These are phyloP conservation scores for Colletotrichum kahawae DNA, from an alignment of 2,329 filamentous ascomycete species.

Conservation along the genomic window DNA sequence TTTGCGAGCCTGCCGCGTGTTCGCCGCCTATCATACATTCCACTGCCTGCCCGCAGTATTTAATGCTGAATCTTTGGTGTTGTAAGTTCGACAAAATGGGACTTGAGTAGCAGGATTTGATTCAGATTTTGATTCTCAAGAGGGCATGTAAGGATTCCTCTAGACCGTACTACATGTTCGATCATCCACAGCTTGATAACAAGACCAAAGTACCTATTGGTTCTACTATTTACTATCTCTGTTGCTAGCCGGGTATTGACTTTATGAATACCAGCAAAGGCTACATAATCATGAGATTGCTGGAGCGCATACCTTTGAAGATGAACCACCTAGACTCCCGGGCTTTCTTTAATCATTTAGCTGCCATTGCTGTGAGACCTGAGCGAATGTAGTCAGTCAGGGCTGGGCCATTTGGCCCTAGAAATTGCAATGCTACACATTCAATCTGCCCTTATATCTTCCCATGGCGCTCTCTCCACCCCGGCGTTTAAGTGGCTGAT, in stretches of 20 bases:
- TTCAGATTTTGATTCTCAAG: neutral
- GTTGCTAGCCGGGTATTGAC: neutral
- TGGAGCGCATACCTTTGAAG: too few relatives aligned
- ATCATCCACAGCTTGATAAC: neutral
- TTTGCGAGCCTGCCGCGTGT: accelerated
- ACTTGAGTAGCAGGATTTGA: too few relatives aligned
- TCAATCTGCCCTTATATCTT: neutral
- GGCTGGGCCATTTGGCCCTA: neutral
- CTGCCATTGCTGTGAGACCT: neutral
- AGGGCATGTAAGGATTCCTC: neutral
- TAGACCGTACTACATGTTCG: neutral
- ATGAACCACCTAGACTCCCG: neutral
- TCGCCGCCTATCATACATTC: accelerated
- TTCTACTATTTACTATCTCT: neutral
- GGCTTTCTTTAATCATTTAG: neutral
- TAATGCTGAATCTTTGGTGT: neutral
- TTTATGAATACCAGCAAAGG: too few relatives aligned
- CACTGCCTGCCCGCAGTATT: neutral
- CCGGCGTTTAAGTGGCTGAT: too few relatives aligned
- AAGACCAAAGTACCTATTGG: too few relatives aligned
- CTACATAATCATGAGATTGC: too few relatives aligned
- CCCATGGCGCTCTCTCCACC: too few relatives aligned
- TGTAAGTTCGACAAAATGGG: neutral
- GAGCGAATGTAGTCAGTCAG: too few relatives aligned
- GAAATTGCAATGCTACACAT: neutral